A percentile compares a stretch with the other conserved stretches of the same genome.
Conservation (phyloP, 176 grass and related monocot genomes). For the Bothriochloa decipiens region DNA sequence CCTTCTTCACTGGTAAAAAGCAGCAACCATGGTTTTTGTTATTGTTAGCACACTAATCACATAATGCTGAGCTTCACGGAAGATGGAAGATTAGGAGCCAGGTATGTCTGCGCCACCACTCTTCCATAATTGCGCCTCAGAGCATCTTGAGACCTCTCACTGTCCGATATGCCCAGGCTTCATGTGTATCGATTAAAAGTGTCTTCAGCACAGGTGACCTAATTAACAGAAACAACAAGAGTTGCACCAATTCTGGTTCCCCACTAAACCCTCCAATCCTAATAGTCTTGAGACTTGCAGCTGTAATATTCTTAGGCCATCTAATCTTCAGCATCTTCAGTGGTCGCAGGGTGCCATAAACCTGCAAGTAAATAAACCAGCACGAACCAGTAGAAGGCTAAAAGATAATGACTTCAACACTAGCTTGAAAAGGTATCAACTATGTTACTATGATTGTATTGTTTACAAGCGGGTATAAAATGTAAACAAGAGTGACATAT, state of each 20-base stretch:
- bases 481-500: too few species aligned
- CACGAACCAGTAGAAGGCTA: not conserved
- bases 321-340: not conserved
- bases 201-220: not conserved
- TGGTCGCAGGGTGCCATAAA: not conserved
- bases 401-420: too few species aligned
- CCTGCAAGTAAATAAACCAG: constrained; percentile 13
- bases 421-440: too few species aligned
- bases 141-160: not conserved
- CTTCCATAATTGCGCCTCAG: not conserved
- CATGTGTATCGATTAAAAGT: not conserved
- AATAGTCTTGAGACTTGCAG: not conserved
- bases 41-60: not conserved
- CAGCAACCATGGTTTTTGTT: too few species aligned
- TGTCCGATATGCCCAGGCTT: not conserved
- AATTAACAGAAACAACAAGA: not conserved
- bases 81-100: constrained; percentile 8
- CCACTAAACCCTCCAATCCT: constrained; percentile 23
- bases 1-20: too few species aligned
- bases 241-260: constrained; percentile 9
- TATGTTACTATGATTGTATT: too few species aligned
- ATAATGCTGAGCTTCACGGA: not conserved
- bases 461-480: too few species aligned
- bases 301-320: constrained; percentile 1
- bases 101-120: not conserved